Conservation (phyloP, 2,329 filamentous ascomycete genomes). For the Ploettnerulaceae sp. region DNA sequence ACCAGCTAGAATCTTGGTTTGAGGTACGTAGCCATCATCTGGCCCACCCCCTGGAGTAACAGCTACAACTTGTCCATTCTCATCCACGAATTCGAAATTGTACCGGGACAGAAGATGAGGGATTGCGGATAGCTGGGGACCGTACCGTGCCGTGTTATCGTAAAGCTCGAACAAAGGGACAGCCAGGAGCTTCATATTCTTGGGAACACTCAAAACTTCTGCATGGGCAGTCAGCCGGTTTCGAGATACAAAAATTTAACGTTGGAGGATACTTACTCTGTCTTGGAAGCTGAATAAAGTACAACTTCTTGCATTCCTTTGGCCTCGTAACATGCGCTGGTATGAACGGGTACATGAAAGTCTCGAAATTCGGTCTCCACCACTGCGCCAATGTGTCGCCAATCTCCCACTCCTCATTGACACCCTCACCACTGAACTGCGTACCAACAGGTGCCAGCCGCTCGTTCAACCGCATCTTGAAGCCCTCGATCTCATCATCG, state of each 20-base stretch:
- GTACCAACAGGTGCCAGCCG: conserved; percentile 87
- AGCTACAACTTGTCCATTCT: conserved; percentile 81
- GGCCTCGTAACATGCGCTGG: conserved; percentile 92
- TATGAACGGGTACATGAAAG: conserved; percentile 99
- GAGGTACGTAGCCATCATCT: conserved; percentile 50
- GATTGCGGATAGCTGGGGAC: conserved; percentile 92
- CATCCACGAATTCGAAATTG: conserved; percentile 96
- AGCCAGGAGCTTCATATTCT: conserved; percentile 98
- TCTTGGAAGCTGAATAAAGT: conserved; percentile 90
- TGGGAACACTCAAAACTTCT: conserved; percentile 95
- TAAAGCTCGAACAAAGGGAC: conserved; percentile 97
- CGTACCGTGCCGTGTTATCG: conserved; percentile 92
- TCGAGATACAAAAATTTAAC: neutral
- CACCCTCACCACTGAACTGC: conserved; percentile 73
- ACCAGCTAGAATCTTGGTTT: conserved; percentile 60
- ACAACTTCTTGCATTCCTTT: conserved; percentile 99
- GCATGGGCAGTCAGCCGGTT: conserved; percentile 18
- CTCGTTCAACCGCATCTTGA: conserved; percentile 89
- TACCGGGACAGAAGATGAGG: conserved; percentile 92
- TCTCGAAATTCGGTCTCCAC: conserved; percentile 99
- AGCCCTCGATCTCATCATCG: conserved; percentile 90
- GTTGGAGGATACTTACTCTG: conserved; percentile 58
- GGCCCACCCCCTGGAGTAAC: conserved; percentile 70
- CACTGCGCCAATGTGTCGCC: conserved; percentile 94
- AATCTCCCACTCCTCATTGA: conserved; percentile 91